A percentile compares a stretch with the other conserved stretches of the same genome.
These are phyloP conservation scores for Claviceps africana DNA, from an alignment of 2,329 filamentous ascomycete species.

Conservation along the genomic window DNA sequence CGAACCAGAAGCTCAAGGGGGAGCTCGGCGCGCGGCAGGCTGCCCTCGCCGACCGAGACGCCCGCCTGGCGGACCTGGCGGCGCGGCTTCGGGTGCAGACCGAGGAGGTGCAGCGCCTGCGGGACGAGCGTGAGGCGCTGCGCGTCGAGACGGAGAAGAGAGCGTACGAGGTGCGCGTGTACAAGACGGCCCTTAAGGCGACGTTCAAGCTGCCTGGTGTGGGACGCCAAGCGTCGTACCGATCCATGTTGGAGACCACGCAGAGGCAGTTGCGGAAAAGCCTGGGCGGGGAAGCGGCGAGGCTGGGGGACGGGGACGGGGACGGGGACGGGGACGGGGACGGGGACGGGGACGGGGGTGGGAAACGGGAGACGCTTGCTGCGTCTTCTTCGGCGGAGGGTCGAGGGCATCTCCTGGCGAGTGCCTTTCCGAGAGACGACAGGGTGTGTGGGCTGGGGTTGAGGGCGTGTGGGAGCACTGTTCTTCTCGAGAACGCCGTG, in stretches of 20 bases:
- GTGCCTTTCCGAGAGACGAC: too few species aligned
- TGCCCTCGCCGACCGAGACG: neutral
- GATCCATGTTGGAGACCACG: neutral
- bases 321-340: too few species aligned
- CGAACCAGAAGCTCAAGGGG: neutral
- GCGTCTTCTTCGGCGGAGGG: too few species aligned
- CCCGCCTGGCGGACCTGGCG: neutral
- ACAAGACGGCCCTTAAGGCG: constrained; percentile 5
- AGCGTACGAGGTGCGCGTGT: constrained; percentile 1
- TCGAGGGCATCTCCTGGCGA: too few species aligned
- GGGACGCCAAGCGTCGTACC: neutral
- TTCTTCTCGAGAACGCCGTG: too few species aligned
- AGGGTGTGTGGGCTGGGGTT: too few species aligned
- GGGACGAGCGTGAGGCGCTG: neutral
- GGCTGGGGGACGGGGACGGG: too few species aligned
- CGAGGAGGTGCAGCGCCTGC: neutral
- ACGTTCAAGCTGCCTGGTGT: constrained; percentile 3
- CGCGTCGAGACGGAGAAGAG: neutral
- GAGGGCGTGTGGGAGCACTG: too few species aligned
- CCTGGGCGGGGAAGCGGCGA: neutral
- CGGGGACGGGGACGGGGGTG: too few species aligned
- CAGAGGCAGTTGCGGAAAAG: neutral
- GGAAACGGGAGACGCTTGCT: too few species aligned
- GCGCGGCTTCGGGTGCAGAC: neutral
- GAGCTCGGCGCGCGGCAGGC: neutral